Conservation (phyloP, 768 basidiomycete genomes). For the Leccinum longicurvipes region DNA sequence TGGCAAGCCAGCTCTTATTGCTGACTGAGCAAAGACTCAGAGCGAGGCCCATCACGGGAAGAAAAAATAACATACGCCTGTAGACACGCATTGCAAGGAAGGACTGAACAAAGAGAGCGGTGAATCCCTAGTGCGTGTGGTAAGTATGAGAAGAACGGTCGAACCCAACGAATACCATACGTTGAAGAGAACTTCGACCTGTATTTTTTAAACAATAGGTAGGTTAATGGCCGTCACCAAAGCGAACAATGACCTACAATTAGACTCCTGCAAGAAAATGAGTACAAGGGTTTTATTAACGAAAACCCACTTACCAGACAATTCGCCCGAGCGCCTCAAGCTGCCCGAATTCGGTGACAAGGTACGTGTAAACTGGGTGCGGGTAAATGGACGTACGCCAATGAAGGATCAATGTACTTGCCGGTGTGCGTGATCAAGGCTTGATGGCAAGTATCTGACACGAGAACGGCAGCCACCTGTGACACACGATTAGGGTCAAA, state of each 20-base stretch:
- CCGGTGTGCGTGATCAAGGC: conserved; percentile 54
- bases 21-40: conserved; percentile 39
- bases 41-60: background rate
- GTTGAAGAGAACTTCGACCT: conserved; percentile 57
- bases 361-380: conserved; percentile 45
- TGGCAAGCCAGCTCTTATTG: conserved; percentile 45
- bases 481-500: background rate
- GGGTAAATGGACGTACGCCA: background rate
- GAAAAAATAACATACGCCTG: conserved; percentile 35
- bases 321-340: conserved; percentile 29
- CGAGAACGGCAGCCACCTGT: conserved; percentile 51
- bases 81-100: conserved; percentile 55
- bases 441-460: conserved; percentile 57
- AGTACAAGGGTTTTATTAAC: background rate
- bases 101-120: conserved; percentile 55
- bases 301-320: conserved; percentile 40
- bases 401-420: conserved; percentile 13
- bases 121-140: conserved; percentile 34
- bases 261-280: conserved; percentile 22
- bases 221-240: background rate
- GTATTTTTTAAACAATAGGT: background rate
- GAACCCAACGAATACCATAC: conserved; percentile 17
- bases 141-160: background rate
- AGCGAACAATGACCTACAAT: conserved; percentile 14
- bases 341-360: conserved; percentile 40